These are phyloP conservation scores for Moesziomyces globuligerus DNA, from an alignment of 1,284 basidiomycete species.

Conservation along the genomic window DNA sequence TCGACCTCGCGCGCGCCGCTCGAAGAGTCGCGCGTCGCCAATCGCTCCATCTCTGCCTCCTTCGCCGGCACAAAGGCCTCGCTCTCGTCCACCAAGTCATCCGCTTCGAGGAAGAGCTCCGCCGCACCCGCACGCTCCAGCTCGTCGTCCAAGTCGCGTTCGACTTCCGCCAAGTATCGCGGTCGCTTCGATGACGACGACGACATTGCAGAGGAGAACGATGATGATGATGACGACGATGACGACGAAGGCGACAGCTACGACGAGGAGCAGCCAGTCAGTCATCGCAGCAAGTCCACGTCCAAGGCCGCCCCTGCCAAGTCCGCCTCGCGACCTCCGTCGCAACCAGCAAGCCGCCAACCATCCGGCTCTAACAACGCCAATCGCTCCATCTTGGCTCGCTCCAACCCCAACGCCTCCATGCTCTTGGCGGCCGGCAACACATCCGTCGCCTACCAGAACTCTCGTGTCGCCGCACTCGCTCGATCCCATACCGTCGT, in stretches of 20 bases:
- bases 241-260: slow-evolving; percentile 26
- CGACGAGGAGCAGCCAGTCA: slow-evolving; percentile 25
- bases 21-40: slow-evolving; percentile 38
- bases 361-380: slow-evolving; percentile 35
- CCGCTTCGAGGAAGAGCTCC: slow-evolving; percentile 21
- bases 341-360: slow-evolving; percentile 35
- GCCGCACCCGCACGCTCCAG: slow-evolving; percentile 9
- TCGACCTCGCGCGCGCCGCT: slow-evolving; percentile 38
- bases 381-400: slow-evolving; percentile 39
- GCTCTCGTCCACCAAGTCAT: slow-evolving; percentile 21
- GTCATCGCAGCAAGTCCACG: slow-evolving; percentile 8
- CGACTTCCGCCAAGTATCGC: slow-evolving; percentile 34
- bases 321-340: slow-evolving; percentile 15
- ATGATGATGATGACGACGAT: slow-evolving; percentile 12
- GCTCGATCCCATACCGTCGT: slow-evolving; percentile 42
- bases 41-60: slow-evolving; percentile 47
- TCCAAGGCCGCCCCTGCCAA: slow-evolving; percentile 24
- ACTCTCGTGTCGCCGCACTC: slow-evolving; percentile 43
- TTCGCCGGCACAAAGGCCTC: slow-evolving; percentile 45
- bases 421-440: slow-evolving; percentile 32
- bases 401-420: slow-evolving; percentile 43
- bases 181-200: slow-evolving; percentile 49
- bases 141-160: slow-evolving; percentile 30
- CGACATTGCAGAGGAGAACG: slow-evolving; percentile 36
- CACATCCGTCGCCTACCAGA: slow-evolving; percentile 43